Percentiles rank a stretch among this genome's conserved stretches.
Conservation (phyloP, 352 stramenopile species). For the Phytopythium vexans region DNA sequence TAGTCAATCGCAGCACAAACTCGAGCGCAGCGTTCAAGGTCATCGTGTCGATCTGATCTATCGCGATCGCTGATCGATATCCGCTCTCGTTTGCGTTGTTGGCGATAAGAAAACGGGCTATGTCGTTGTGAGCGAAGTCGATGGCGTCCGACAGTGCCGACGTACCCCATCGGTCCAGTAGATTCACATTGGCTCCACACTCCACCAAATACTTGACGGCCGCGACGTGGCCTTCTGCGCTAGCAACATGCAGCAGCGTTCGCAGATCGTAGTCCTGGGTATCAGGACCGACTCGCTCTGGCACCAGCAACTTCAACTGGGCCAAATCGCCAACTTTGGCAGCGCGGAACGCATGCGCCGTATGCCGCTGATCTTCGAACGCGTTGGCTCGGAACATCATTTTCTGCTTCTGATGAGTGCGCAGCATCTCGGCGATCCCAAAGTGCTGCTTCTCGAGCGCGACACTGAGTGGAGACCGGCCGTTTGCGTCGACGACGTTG, state of each 20-base stretch:
- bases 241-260: slow-evolving; percentile 71
- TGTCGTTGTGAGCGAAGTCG: slow-evolving; percentile 74
- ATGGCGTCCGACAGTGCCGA: slow-evolving; percentile 71
- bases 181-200: slow-evolving; percentile 71
- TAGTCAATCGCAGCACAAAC: slow-evolving; percentile 60
- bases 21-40: slow-evolving; percentile 64
- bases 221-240: slow-evolving; percentile 54
- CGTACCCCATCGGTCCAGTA: slow-evolving; percentile 76
- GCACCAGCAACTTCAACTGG: slow-evolving; percentile 49
- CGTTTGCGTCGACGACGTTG: slow-evolving; percentile 45
- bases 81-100: slow-evolving; percentile 67
- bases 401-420: slow-evolving; percentile 53
- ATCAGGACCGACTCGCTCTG: slow-evolving; percentile 50
- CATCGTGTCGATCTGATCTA: slow-evolving; percentile 58
- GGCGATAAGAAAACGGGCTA: slow-evolving; percentile 61
- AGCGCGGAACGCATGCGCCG: slow-evolving; percentile 52
- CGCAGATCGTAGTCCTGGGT: slow-evolving; percentile 76
- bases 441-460: slow-evolving; percentile 57
- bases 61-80: slow-evolving; percentile 42
- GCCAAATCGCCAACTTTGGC: slow-evolving; percentile 51
- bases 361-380: slow-evolving; percentile 36
- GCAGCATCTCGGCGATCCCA: slow-evolving; percentile 61
- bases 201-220: slow-evolving; percentile 65
- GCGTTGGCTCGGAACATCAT: slow-evolving; percentile 19
- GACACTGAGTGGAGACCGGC: slow-evolving; percentile 64